Base-by-base conservation (phyloP, 2,329 filamentous ascomycete species). In the Stenocarpella maydis region DNA sequence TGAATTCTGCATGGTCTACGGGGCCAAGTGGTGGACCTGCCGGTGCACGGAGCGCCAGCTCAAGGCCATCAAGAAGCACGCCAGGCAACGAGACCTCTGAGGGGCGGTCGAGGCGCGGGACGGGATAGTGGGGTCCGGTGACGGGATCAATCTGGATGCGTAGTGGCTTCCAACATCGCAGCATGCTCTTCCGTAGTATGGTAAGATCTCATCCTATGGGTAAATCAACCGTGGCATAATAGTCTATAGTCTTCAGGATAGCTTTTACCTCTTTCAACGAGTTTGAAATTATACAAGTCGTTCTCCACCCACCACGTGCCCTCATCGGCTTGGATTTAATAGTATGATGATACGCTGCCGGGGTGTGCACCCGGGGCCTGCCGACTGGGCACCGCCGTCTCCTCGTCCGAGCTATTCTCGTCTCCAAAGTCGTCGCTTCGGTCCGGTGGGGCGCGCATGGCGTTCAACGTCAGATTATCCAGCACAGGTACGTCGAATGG, bases 1-100 rank as follows among this genome's bases (percentile, higher is more conserved):
- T 10, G 84, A 96, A 75, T 97, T 97, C 79, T 97, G 94, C 82
- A 96, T 95, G 81, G 87, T 95, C 3, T 97, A 93, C 78, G 89
- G 89, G 6, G 78, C 81, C 28, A 85, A 83, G 67, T 97, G 93
- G 94, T 87, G 89, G 73, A 92, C 90, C 0, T 96, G 93, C 76
- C 80, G 79, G 2, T 96, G 93, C 77, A 84, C 81, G 2, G 82
- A 84, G 78, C 74, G 79, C 15, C 80, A 87, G 71, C 80, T 89
- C 1, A 60, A 66, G 3, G 74, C 68, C 1, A 70, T 85, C 45
- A 86, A 87, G 68, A 52, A 71, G 1, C 73, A 72, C 0, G 83
- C 81, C 2, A 76, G 71, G 2, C 71, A 37, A 10, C 6, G 34
- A 52, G 4, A 78, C 83, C 12, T 76, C 72, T 2, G 72, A 58